Evolutionary conservation across 805 yeast species (phyloP).

Genomic region (Ogataea methylovora): DNA sequence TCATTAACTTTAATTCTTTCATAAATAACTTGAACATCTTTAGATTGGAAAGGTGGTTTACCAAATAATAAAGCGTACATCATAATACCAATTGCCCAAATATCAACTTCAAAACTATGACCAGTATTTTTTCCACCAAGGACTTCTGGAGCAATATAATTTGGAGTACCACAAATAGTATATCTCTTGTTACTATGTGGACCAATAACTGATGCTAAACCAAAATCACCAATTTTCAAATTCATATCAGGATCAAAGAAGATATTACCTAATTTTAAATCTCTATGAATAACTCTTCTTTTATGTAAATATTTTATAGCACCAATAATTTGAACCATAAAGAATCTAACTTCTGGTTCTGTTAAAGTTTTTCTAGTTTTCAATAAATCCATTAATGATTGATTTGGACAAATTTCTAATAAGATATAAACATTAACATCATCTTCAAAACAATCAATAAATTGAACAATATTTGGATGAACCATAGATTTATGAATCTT

Average conservation of each 20-base stretch:
- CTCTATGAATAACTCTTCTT: slow-evolving; percentile 91
- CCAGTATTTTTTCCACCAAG: slow-evolving; percentile 82
- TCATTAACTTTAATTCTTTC: slow-evolving; percentile 84
- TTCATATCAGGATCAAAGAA: slow-evolving; percentile 93
- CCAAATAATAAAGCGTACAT: slow-evolving; percentile 88
- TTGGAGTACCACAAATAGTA: slow-evolving; percentile 98
- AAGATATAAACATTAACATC: slow-evolving; percentile 88
- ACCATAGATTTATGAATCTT: slow-evolving; percentile 87
- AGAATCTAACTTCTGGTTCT: slow-evolving; percentile 87
- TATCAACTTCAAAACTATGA: slow-evolving; percentile 90
- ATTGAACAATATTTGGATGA: slow-evolving; percentile 87
- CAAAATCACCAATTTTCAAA: slow-evolving; percentile 95
- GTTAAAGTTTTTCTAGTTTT: slow-evolving; percentile 76
- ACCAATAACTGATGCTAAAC: slow-evolving; percentile 91
- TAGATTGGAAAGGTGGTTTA: slow-evolving; percentile 96
- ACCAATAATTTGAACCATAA: slow-evolving; percentile 88
- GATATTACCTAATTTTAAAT: slow-evolving; percentile 90
- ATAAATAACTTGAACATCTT: slow-evolving; percentile 87
- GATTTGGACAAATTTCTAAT: slow-evolving; percentile 91
- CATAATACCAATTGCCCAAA: slow-evolving; percentile 98
- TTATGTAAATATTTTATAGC: slow-evolving; percentile 91
- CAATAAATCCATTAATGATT: slow-evolving; percentile 86
- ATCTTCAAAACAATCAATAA: slow-evolving; percentile 95
- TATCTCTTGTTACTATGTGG: slow-evolving; percentile 67
- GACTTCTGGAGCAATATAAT: slow-evolving; percentile 97